Evolutionary conservation across 208 protist genomes (phyloP).

Genomic region (Trypanosoma melophagium): DNA sequence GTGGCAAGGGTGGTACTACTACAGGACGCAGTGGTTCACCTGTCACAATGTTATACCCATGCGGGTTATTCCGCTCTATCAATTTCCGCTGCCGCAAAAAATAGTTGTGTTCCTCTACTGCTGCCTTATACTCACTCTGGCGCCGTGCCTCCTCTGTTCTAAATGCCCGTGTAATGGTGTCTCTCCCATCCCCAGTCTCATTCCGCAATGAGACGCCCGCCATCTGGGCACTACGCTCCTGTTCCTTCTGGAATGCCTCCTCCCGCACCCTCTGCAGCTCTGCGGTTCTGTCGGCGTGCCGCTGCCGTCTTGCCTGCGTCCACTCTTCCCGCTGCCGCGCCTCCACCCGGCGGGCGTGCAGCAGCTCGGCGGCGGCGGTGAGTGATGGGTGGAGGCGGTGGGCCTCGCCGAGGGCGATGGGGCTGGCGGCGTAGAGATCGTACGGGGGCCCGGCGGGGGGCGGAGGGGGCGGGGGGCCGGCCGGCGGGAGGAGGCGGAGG

Average conservation of each 20-base stretch:
- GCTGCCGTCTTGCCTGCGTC: constrained; percentile 24
- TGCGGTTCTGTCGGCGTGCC: constrained; percentile 31
- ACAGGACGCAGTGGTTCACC: constrained; percentile 33
- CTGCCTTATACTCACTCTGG: constrained; percentile 21
- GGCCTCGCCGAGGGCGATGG: constrained; percentile 37
- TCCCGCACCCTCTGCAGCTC: constrained; percentile 29
- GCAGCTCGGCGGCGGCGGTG: constrained; percentile 45
- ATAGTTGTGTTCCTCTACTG: constrained; percentile 34
- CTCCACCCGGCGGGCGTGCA: constrained; percentile 28
- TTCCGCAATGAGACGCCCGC: constrained; percentile 42
- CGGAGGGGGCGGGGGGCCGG: no score
- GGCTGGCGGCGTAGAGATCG: constrained; percentile 7
- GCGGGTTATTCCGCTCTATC: constrained; percentile 31
- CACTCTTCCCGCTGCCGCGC: background rate
- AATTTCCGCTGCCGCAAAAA: constrained; percentile 36
- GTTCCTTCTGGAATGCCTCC: constrained; percentile 30
- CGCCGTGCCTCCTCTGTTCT: constrained; percentile 38
- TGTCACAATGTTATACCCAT: constrained; percentile 64
- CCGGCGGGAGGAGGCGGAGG: constrained; percentile 29
- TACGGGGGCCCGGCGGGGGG: background rate
- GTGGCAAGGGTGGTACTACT: constrained; percentile 31
- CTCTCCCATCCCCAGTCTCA: constrained; percentile 48
- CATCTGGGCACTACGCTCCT: constrained; percentile 27
- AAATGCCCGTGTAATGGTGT: constrained; percentile 62
- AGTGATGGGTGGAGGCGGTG: constrained; percentile 52